Percentiles rank a stretch among this genome's conserved stretches.
Evolutionary conservation across 176 grass and related monocot species (phyloP).

Genomic region (Canna indica): DNA sequence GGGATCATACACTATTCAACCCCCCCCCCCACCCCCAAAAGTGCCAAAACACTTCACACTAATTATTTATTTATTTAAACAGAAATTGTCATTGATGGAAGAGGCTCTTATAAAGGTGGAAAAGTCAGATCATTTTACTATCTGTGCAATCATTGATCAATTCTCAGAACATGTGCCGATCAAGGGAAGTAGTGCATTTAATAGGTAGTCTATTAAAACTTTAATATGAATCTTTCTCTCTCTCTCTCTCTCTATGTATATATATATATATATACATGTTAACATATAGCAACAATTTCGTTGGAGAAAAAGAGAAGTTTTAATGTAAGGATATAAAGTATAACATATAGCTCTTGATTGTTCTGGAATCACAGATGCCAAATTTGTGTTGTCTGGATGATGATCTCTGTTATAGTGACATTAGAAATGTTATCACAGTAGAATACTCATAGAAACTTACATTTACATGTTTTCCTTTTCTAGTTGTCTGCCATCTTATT

Average conservation of each 20-base stretch:
- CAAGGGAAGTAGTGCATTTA: conserved; percentile 60
- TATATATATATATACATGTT: background rate
- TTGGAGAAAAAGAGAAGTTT: too few relatives aligned
- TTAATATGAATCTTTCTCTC: background rate
- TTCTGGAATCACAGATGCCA: too few relatives aligned
- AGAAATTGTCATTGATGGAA: conserved; percentile 58
- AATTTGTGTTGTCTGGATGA: too few relatives aligned
- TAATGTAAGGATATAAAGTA: too few relatives aligned
- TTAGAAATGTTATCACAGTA: background rate
- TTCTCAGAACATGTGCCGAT: conserved; percentile 52
- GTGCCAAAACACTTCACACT: too few relatives aligned
- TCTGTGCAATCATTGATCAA: conserved; percentile 68
- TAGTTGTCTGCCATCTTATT: background rate
- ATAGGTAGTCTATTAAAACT: conserved; percentile 33
- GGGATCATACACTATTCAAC: too few relatives aligned
- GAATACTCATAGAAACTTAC: background rate
- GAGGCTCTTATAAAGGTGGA: conserved; percentile 61
- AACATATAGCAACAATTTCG: too few relatives aligned
- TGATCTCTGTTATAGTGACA: too few relatives aligned
- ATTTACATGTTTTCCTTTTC: background rate
- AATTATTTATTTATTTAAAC: too few relatives aligned
- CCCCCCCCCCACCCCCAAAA: too few relatives aligned
- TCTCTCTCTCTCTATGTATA: background rate
- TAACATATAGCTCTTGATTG: too few relatives aligned
- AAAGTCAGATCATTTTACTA: conserved; percentile 48